Conservation (phyloP, 176 grass and related monocot species). For the Avena eriantha region DNA sequence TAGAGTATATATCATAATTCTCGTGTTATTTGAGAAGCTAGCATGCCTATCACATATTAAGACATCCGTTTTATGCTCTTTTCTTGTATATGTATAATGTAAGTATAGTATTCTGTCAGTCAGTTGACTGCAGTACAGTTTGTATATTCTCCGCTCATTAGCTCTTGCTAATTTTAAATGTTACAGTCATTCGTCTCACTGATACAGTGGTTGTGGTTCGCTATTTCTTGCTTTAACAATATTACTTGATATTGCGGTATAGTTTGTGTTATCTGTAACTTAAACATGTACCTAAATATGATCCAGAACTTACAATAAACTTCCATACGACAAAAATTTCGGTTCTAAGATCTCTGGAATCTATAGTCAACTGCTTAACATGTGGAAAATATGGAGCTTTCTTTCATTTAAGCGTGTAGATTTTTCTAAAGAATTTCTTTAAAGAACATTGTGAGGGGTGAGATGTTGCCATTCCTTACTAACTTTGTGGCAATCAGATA, state of each 20-base stretch:
- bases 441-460: constrained; percentile 25
- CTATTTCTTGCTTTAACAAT: constrained; percentile 17
- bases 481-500: constrained; percentile 60
- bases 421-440: no score
- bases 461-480: constrained; percentile 9
- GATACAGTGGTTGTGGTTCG: constrained; percentile 9
- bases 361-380: constrained; percentile 12
- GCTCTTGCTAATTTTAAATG: constrained; percentile 18
- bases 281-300: neutral
- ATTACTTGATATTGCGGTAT: neutral
- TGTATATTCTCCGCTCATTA: constrained; percentile 1
- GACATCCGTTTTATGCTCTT: neutral
- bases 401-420: constrained; percentile 10
- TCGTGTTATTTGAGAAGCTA: constrained; percentile 15
- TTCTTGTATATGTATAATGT: neutral
- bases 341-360: constrained; percentile 18
- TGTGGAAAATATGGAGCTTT: neutral
- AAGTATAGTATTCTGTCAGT: constrained; percentile 12
- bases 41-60: constrained; percentile 4
- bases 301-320: neutral
- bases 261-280: neutral
- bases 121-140: neutral
- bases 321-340: neutral
- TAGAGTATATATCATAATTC: neutral
- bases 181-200: neutral